Base-by-base conservation (phyloP, 129 eudicot genomes). In the Artemisia argyi region DNA sequence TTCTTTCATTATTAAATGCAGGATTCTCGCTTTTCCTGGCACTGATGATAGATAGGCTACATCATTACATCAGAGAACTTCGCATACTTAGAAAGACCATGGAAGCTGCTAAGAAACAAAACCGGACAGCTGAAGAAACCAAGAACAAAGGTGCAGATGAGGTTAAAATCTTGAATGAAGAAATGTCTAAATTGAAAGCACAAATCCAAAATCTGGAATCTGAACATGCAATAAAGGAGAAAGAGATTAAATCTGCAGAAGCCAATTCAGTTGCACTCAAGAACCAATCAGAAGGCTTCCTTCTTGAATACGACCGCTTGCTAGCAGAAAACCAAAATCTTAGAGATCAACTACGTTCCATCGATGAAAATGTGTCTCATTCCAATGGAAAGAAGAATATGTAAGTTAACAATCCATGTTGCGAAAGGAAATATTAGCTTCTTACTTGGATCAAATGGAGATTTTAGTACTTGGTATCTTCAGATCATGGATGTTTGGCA, bases 51-150 rank as follows among this genome's bases (percentile, higher is more conserved):
- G 93, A 90, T 56, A 78, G 92, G 39, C 81, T 87, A 64, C 96
- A 90, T 76, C 88, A 90, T 44, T 87, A 90, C 80, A 90, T 89
- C 39, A 76, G 91, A 64, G 90, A 89, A 71, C 90, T 87, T 19
- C 80, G 90, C 14, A 66, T 80, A 47, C 84, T 86, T 15, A 76
- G 92, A 66, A 86, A 86, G 67, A 60, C 86, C 19, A 74, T 85
- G 90, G 92, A 84, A 76, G 78, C 84, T 14, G 77, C 85, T 47
- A 90, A 87, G 79, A 87, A 90, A 73, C 96, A 82, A 68, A 83
- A 67, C 80, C 75, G 90, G 50, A 72, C 76, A 13, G 83, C 79
- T 17, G 96, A 87, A 49, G 90, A 87, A 62, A 69, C 70, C 60
- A 90, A 87, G 80, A 83, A 75, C 72, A 82, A 79, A 26, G 84